These are phyloP conservation scores for Leptographium lundbergii DNA, from an alignment of 2,329 filamentous ascomycete species.

Conservation along the genomic window DNA sequence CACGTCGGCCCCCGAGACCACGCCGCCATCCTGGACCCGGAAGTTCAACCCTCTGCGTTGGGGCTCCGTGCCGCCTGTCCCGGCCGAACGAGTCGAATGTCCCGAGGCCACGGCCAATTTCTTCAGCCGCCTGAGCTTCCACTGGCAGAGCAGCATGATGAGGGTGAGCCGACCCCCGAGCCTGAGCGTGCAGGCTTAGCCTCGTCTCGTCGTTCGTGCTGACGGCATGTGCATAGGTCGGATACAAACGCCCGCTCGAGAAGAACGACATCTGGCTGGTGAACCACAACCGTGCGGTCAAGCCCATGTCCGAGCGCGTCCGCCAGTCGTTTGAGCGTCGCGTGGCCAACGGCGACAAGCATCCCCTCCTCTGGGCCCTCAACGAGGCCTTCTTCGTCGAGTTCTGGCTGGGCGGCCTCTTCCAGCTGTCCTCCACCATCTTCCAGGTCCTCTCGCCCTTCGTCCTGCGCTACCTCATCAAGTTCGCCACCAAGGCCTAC, in stretches of 20 bases:
- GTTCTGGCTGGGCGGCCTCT: slow-evolving; percentile 73
- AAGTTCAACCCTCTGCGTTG: slow-evolving; percentile 49
- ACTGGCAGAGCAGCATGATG: slow-evolving; percentile 90
- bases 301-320: slow-evolving; percentile 54
- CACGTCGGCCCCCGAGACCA: background rate
- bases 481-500: slow-evolving; percentile 72
- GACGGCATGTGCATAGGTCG: slow-evolving; percentile 37
- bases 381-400: slow-evolving; percentile 79
- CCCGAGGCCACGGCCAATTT: slow-evolving; percentile 62
- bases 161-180: slow-evolving; percentile 30
- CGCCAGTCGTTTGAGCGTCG: slow-evolving; percentile 56
- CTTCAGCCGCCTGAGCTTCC: slow-evolving; percentile 66
- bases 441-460: slow-evolving; percentile 78
- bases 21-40: slow-evolving; percentile 48
- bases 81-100: slow-evolving; percentile 39
- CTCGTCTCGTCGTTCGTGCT: too few species aligned
- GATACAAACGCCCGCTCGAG: slow-evolving; percentile 75
- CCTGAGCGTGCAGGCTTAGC: slow-evolving; percentile 9
- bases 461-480: slow-evolving; percentile 72
- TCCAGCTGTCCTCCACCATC: slow-evolving; percentile 59
- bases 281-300: slow-evolving; percentile 66
- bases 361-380: slow-evolving; percentile 66
- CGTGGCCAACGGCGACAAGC: slow-evolving; percentile 53
- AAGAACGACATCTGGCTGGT: slow-evolving; percentile 79
- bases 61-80: slow-evolving; percentile 42